Percentiles rank a stretch among this genome's conserved stretches.
These are phyloP conservation scores for Diaporthe humulicola DNA, from an alignment of 2,329 filamentous ascomycete species.

Conservation along the genomic window DNA sequence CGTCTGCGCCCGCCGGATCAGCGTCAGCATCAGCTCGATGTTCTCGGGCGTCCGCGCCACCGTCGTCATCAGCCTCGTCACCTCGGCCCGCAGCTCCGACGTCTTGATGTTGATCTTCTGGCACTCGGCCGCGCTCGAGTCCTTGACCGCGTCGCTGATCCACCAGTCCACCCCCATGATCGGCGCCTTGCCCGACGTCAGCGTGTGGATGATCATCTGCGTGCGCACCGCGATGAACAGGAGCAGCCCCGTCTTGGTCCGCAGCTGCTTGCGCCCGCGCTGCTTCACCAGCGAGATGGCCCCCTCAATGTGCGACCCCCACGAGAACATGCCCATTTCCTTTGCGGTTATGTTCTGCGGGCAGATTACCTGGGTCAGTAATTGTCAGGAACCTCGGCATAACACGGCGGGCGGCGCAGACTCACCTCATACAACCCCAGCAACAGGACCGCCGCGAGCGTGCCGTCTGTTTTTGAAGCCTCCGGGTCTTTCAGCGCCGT, in stretches of 20 bases:
- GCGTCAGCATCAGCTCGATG: conserved; percentile 62
- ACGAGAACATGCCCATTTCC: conserved; percentile 67
- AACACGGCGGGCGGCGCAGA: background rate
- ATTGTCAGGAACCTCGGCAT: background rate
- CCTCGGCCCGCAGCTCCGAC: conserved; percentile 68
- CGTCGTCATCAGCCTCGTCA: conserved; percentile 63
- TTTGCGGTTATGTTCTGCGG: conserved; percentile 65
- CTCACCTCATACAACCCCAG: conserved; percentile 70
- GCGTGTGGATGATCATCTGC: conserved; percentile 72
- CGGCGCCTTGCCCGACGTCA: conserved; percentile 66
- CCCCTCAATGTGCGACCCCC: conserved; percentile 75
- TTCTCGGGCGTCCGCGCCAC: conserved; percentile 62
- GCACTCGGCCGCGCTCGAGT: conserved; percentile 61
- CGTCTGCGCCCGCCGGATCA: conserved; percentile 65
- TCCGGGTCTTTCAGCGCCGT: conserved; percentile 65
- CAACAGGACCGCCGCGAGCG: conserved; percentile 70
- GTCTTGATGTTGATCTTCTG: conserved; percentile 67
- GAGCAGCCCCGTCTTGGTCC: conserved; percentile 64
- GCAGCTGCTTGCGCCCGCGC: conserved; percentile 67
- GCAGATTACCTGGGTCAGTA: background rate
- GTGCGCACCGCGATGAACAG: conserved; percentile 72
- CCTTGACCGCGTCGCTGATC: conserved; percentile 65
- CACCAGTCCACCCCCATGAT: conserved; percentile 71
- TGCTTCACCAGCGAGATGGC: conserved; percentile 72
- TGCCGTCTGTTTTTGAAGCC: conserved; percentile 66